Evolutionary conservation across 1,139 yeast genomes (phyloP).

Genomic region (Sugiyamaella pinicola): DNA sequence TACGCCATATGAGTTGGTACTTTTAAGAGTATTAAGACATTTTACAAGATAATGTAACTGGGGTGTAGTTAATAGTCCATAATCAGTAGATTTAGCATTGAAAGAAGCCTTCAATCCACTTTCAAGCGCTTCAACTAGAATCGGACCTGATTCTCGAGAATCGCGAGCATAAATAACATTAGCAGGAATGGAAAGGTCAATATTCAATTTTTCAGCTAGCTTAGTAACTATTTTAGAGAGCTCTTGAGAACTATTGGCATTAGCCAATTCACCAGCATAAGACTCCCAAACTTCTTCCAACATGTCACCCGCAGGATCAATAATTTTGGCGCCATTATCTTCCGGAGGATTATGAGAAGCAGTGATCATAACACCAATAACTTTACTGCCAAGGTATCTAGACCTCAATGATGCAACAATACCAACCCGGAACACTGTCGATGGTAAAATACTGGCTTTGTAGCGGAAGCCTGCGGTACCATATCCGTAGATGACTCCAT

Average conservation of each 20-base stretch:
- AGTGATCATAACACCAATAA: conserved; percentile 85
- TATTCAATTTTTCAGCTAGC: conserved; percentile 43
- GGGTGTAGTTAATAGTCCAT: conserved; percentile 85
- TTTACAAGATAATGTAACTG: conserved; percentile 89
- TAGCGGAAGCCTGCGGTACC: conserved; percentile 98
- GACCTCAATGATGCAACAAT: conserved; percentile 82
- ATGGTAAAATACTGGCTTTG: conserved; percentile 68
- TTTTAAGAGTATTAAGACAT: conserved; percentile 57
- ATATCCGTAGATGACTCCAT: conserved; percentile 56
- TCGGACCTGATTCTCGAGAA: conserved; percentile 70
- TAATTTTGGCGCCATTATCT: conserved; percentile 95
- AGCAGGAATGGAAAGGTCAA: conserved; percentile 48
- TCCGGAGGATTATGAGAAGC: conserved; percentile 96
- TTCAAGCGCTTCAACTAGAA: conserved; percentile 60
- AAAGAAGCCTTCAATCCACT: conserved; percentile 62
- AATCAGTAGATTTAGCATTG: conserved; percentile 54
- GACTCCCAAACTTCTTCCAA: conserved; percentile 82
- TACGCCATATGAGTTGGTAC: conserved; percentile 55
- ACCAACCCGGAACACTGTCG: conserved; percentile 84
- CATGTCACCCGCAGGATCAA: conserved; percentile 95
- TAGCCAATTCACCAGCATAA: conserved; percentile 79
- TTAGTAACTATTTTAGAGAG: conserved; percentile 43
- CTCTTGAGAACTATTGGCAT: conserved; percentile 50
- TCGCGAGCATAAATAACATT: conserved; percentile 57
- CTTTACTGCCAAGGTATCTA: conserved; percentile 62